A percentile compares a stretch with the other conserved stretches of the same genome.
These are phyloP conservation scores for Dendrothele bispora DNA, from an alignment of 768 basidiomycete species.

Conservation along the genomic window DNA sequence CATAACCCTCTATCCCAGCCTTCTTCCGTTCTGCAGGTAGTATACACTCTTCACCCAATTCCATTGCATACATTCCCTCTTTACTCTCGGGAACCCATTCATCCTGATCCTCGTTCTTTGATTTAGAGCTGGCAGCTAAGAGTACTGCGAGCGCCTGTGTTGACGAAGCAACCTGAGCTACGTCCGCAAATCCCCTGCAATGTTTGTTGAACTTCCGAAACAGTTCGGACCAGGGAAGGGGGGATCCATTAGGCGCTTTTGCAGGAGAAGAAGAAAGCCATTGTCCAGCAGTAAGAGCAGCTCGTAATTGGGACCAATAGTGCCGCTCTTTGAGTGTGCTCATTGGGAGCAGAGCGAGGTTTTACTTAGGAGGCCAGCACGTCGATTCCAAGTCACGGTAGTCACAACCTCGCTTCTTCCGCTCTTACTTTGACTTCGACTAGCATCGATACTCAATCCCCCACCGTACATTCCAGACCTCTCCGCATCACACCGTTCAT, in stretches of 20 bases:
- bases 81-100: conserved; percentile 32
- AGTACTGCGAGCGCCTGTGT: conserved; percentile 65
- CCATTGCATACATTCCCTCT: conserved; percentile 39
- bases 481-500: no score
- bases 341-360: no score
- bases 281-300: conserved; percentile 68
- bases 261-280: conserved; percentile 69
- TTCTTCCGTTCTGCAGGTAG: conserved; percentile 54
- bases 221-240: conserved; percentile 74
- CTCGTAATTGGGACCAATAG: conserved; percentile 77
- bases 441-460: no score
- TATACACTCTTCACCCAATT: conserved; percentile 57
- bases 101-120: conserved; percentile 59
- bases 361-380: no score
- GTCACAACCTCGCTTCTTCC: no score
- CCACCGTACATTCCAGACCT: no score
- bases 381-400: no score
- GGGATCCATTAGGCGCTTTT: conserved; percentile 50
- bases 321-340: conserved; percentile 65
- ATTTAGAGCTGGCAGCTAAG: conserved; percentile 44
- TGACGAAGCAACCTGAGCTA: conserved; percentile 66
- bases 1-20: conserved; percentile 58
- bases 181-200: conserved; percentile 56
- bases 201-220: conserved; percentile 89
- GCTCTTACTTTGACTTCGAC: no score